Base-by-base conservation (phyloP, 1,284 basidiomycete genomes). In the Ustilago nuda region DNA sequence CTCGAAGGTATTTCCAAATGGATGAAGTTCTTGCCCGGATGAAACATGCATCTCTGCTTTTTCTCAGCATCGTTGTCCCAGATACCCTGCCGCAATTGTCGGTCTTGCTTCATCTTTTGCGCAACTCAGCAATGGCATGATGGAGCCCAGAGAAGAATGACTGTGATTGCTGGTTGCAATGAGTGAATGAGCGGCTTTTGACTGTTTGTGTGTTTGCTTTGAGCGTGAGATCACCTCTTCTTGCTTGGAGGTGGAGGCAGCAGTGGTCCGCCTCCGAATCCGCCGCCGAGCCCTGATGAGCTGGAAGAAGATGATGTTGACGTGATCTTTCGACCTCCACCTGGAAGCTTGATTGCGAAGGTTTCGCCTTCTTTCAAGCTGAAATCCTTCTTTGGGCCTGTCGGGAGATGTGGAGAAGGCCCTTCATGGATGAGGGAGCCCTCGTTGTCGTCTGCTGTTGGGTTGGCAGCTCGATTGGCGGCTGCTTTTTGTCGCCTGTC, bases 311-410 rank as follows among this genome's bases (percentile, higher is more conserved):
- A 51, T n/a, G 70, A 59, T 12, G 45, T 32, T 41, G 66, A 70
- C 27, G 63, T 65, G 63, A 77, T 79, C 55, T 74, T 77, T 35
- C 74, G 55, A 9, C 64, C 73, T 3, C 63, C 61, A 39, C 77
- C 76, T 3, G 82, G 81, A 15, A 82, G 64, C 53, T 80, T 80
- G 68, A 84, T 78, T 36, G 69, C 92, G 86, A 99, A 95, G 0
- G 95, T 98, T 85, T 99, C 93, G 15, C 97, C 97, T 82, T 95
- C 94, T 85, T 98, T 98, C 79, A 99, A 88, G 39, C 92, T 93
- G 86, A 97, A 98, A 84, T 99, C 96, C 88, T 94, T 94, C 2
- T 93, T 94, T 2, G 92, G 93, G 3, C 89, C 84, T 3, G 78
- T 23, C 17, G 93, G 92, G 9, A 85, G 30, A 57, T 86, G 84